A percentile compares a stretch with the other conserved stretches of the same genome.
Evolutionary conservation across 2,329 filamentous ascomycete species (phyloP).

Genomic region (Clonostachys rhizophaga): DNA sequence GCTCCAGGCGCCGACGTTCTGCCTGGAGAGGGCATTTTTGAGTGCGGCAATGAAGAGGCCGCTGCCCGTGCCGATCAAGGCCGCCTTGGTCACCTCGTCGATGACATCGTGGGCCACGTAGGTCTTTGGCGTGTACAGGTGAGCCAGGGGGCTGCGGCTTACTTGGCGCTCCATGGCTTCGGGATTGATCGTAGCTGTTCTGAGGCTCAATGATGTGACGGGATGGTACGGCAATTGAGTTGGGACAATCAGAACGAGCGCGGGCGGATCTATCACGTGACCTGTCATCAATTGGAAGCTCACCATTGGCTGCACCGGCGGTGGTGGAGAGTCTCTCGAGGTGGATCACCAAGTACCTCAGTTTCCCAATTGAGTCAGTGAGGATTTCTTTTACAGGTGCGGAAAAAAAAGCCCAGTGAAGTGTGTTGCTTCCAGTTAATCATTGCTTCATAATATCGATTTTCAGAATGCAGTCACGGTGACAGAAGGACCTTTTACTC

Average conservation of each 20-base stretch:
- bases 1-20: constrained; percentile 76
- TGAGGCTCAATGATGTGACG: too few relatives aligned
- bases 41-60: constrained; percentile 73
- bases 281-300: too few relatives aligned
- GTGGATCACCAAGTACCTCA: not conserved
- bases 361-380: constrained; percentile 2
- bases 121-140: constrained; percentile 13
- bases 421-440: too few relatives aligned
- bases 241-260: too few relatives aligned
- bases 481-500: too few relatives aligned
- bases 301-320: not conserved
- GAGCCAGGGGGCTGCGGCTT: constrained; percentile 17
- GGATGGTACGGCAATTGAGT: too few relatives aligned
- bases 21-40: constrained; percentile 80
- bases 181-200: constrained; percentile 5
- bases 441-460: too few relatives aligned
- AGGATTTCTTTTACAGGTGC: constrained; percentile 13
- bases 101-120: constrained; percentile 77
- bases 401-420: not conserved
- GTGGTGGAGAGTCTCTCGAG: constrained; percentile 3
- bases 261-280: too few relatives aligned
- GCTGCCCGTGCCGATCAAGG: constrained; percentile 57
- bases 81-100: constrained; percentile 58
- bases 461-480: too few relatives aligned
- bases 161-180: constrained; percentile 22